Evolutionary conservation across 1,284 basidiomycete genomes (phyloP).

Genomic region (Papiliotrema nemorosa): DNA sequence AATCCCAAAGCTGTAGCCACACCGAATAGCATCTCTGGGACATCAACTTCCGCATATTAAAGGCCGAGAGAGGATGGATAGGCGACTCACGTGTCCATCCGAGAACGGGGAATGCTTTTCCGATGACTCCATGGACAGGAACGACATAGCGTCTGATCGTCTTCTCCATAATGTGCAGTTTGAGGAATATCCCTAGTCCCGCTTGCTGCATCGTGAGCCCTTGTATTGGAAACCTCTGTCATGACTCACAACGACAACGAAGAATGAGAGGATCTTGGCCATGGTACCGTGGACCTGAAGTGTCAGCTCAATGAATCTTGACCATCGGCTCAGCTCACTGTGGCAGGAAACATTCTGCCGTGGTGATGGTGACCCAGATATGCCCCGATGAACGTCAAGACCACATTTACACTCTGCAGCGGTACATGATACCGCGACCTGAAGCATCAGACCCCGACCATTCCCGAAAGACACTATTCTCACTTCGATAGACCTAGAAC

Average conservation of each 20-base stretch:
- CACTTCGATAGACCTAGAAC: slow-evolving; percentile 74
- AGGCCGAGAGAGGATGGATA: slow-evolving; percentile 3
- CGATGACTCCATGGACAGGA: slow-evolving; percentile 70
- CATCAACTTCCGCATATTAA: not conserved
- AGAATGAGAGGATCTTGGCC: slow-evolving; percentile 65
- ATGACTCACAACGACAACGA: slow-evolving; percentile 50
- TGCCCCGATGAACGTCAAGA: slow-evolving; percentile 66
- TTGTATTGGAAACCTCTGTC: not conserved
- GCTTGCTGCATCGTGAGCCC: slow-evolving; percentile 55
- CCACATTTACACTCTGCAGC: slow-evolving; percentile 67
- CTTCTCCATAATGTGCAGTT: slow-evolving; percentile 82
- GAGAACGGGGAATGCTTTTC: slow-evolving; percentile 78
- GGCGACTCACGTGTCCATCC: slow-evolving; percentile 75
- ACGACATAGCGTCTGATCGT: slow-evolving; percentile 72
- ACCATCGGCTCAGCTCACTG: slow-evolving; percentile 45
- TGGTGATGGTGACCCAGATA: slow-evolving; percentile 76
- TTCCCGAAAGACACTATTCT: slow-evolving; percentile 1
- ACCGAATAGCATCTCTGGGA: slow-evolving; percentile 49
- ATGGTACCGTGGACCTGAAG: slow-evolving; percentile 60
- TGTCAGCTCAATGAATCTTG: slow-evolving; percentile 1
- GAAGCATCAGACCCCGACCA: not conserved
- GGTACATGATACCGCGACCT: slow-evolving; percentile 76
- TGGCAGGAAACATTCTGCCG: slow-evolving; percentile 66
- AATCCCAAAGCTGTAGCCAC: slow-evolving; percentile 52
- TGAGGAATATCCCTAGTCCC: slow-evolving; percentile 79